phyloP scores from a whole-genome alignment of 371 early-diverging fungal species.

The Nematocida sp. region DNA sequence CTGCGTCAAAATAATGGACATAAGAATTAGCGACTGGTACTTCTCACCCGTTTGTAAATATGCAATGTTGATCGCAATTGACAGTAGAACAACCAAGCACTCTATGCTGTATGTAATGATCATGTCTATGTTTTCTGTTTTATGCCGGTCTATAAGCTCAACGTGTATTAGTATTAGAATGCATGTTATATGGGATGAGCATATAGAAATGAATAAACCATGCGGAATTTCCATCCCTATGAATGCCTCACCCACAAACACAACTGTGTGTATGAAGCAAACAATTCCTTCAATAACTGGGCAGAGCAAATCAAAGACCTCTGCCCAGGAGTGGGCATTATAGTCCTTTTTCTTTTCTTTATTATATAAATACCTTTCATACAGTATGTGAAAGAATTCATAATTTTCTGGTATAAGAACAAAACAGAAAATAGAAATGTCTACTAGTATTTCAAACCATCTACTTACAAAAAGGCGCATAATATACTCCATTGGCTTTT shows the following conservation, averaged over 20 bases:
- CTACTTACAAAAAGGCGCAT: slow-evolving; percentile 20
- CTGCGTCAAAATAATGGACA: slow-evolving; percentile 34
- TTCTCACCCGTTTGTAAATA: slow-evolving; percentile 30
- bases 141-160: slow-evolving; percentile 40
- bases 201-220: slow-evolving; percentile 31
- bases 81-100: neutral
- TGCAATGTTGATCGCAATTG: slow-evolving; percentile 13
- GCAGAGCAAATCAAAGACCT: slow-evolving; percentile 24
- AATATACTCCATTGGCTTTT: neutral
- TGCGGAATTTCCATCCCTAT: slow-evolving; percentile 34
- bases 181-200: slow-evolving; percentile 40
- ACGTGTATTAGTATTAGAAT: slow-evolving; percentile 22
- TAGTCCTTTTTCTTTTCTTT: slow-evolving; percentile 20
- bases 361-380: slow-evolving; percentile 5
- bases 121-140: neutral
- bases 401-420: slow-evolving; percentile 50
- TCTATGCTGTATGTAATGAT: slow-evolving; percentile 10
- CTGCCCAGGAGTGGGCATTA: neutral
- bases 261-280: slow-evolving; percentile 39
- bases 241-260: slow-evolving; percentile 45
- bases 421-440: slow-evolving; percentile 19
- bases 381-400: slow-evolving; percentile 36
- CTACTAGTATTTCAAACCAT: slow-evolving; percentile 37
- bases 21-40: slow-evolving; percentile 36
- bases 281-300: slow-evolving; percentile 55